A percentile compares a stretch with the other conserved stretches of the same genome.
phyloP scores from a whole-genome alignment of 768 basidiomycete genomes.

The Lactifluus echinatus region DNA sequence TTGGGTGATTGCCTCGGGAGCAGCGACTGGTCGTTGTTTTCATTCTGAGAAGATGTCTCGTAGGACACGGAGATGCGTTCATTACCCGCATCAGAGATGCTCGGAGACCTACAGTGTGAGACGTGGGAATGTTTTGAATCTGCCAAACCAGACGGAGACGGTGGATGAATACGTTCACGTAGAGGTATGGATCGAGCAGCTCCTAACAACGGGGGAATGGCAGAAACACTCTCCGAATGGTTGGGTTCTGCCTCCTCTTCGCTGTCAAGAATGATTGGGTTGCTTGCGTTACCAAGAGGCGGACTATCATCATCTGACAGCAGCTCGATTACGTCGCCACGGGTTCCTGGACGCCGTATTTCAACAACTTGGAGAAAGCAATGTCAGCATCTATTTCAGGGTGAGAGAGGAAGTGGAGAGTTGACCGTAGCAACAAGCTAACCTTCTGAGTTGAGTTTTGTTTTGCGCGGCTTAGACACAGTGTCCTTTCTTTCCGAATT shows the following conservation, averaged over 20 bases:
- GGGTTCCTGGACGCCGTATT: neutral
- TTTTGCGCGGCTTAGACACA: neutral
- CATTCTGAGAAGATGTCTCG: neutral
- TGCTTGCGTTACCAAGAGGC: slow-evolving; percentile 2
- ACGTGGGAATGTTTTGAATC: neutral
- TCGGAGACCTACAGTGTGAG: neutral
- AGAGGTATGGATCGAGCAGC: neutral
- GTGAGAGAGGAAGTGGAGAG: neutral
- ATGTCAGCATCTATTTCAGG: neutral
- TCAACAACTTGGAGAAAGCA: neutral
- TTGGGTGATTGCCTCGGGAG: neutral
- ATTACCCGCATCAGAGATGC: neutral
- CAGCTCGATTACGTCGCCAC: slow-evolving; percentile 3
- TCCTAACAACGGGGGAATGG: neutral
- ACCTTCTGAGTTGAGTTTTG: neutral
- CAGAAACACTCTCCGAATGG: neutral
- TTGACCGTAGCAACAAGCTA: neutral
- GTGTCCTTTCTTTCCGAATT: neutral
- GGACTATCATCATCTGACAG: slow-evolving; percentile 5
- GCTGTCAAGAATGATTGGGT: slow-evolving; percentile 14
- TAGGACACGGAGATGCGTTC: neutral
- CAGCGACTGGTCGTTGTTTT: neutral
- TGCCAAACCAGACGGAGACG: neutral
- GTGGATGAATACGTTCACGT: neutral
- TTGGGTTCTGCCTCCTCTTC: slow-evolving; percentile 2